Percentiles rank a stretch among this genome's conserved stretches.
phyloP scores from a whole-genome alignment of 371 early-diverging fungal species.

The Mucor piriformis region DNA sequence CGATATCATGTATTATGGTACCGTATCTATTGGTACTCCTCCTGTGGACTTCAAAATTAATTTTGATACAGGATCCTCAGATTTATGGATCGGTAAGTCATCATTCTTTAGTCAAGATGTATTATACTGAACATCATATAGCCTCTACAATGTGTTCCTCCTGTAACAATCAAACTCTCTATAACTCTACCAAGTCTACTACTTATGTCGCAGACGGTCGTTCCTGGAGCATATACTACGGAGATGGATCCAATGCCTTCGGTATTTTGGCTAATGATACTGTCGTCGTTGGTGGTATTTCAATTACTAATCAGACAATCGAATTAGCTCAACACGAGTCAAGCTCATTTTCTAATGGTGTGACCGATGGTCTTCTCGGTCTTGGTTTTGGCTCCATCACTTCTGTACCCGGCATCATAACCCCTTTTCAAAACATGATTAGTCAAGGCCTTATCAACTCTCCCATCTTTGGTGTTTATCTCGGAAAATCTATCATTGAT shows the following conservation, averaged over 20 bases:
- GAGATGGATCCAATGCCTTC: slow-evolving; percentile 44
- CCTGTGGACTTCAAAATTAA: slow-evolving; percentile 62
- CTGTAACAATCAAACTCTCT: slow-evolving; percentile 36
- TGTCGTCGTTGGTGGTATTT: slow-evolving; percentile 31
- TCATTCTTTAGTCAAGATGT: not conserved
- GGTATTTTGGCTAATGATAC: slow-evolving; percentile 31
- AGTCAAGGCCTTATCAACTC: slow-evolving; percentile 37
- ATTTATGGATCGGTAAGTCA: slow-evolving; percentile 60
- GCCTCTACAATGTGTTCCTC: slow-evolving; percentile 37
- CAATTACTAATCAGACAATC: slow-evolving; percentile 24
- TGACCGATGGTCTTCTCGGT: slow-evolving; percentile 35
- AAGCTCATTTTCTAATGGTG: slow-evolving; percentile 3
- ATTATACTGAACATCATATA: not conserved
- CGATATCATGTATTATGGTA: slow-evolving; percentile 57
- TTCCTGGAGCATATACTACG: slow-evolving; percentile 53
- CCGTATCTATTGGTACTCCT: slow-evolving; percentile 67
- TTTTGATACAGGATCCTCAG: slow-evolving; percentile 76
- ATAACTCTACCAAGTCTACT: slow-evolving; percentile 42
- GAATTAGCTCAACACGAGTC: slow-evolving; percentile 26
- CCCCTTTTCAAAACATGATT: slow-evolving; percentile 43
- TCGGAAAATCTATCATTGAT: slow-evolving; percentile 31
- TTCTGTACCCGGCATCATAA: slow-evolving; percentile 32
- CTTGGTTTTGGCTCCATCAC: slow-evolving; percentile 52
- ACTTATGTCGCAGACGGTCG: slow-evolving; percentile 46
- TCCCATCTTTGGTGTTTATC: slow-evolving; percentile 40